Percentiles rank a stretch among this genome's conserved stretches.
Evolutionary conservation across 345 rosid species (phyloP).

Genomic region (Salix purpurea): DNA sequence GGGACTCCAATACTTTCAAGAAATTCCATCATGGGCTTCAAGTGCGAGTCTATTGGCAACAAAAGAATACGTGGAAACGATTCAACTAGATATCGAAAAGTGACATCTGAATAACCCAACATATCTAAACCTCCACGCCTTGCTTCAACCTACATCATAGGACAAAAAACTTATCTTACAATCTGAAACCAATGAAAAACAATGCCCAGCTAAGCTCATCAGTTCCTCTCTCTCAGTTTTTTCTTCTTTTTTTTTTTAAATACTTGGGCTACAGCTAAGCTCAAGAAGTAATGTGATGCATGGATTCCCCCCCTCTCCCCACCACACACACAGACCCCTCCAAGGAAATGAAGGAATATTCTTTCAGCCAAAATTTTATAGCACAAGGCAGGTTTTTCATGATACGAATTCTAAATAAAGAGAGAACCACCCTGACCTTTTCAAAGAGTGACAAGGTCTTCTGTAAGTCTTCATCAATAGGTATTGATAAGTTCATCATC

Average conservation of each 20-base stretch:
- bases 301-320: too few species aligned
- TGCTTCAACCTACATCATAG: slow-evolving; percentile 68
- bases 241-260: too few species aligned
- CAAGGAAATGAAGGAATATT: too few species aligned
- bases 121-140: slow-evolving; percentile 84
- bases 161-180: slow-evolving; percentile 10
- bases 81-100: slow-evolving; percentile 60
- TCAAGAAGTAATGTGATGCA: neutral
- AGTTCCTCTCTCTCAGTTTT: too few species aligned
- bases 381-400: neutral
- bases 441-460: slow-evolving; percentile 82
- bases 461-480: slow-evolving; percentile 80
- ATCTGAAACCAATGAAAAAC: neutral
- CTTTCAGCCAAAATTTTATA: too few species aligned
- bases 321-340: too few species aligned
- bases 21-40: slow-evolving; percentile 52
- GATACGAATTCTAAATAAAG: neutral
- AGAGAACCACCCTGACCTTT: slow-evolving; percentile 45
- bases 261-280: neutral
- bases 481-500: slow-evolving; percentile 72
- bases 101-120: slow-evolving; percentile 52
- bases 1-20: slow-evolving; percentile 55
- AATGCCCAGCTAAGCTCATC: too few species aligned
- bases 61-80: slow-evolving; percentile 80
- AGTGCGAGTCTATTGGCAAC: slow-evolving; percentile 53